These are phyloP conservation scores for Evansstolkia leycettana DNA, from an alignment of 495 filamentous ascomycete genomes.

Conservation along the genomic window DNA sequence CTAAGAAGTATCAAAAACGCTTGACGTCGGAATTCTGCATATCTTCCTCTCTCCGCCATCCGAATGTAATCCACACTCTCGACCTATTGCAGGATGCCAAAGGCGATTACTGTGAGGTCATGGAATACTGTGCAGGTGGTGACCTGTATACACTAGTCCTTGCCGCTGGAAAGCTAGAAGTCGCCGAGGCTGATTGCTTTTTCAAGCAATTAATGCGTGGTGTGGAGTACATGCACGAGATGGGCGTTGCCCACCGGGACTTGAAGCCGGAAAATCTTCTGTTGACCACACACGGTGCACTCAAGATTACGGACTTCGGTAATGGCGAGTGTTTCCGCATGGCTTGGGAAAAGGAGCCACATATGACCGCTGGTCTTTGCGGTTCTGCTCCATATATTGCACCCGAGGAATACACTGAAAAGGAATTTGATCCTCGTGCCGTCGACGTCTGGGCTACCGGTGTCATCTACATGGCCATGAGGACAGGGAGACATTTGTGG, in stretches of 20 bases:
- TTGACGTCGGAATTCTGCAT: conserved; percentile 99
- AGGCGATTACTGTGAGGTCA: conserved; percentile 97
- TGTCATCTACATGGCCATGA: conserved; percentile 99
- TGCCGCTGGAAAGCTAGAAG: conserved; percentile 84
- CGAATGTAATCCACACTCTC: conserved; percentile 96
- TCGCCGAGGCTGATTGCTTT: conserved; percentile 89
- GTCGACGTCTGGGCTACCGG: conserved; percentile 98
- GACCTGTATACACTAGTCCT: conserved; percentile 94
- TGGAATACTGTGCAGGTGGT: conserved; percentile 97
- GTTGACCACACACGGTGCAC: conserved; percentile 79
- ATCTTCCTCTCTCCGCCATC: conserved; percentile 88
- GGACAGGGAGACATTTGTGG: conserved; percentile 92
- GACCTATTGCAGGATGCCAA: conserved; percentile 93
- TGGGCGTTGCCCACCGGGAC: conserved; percentile 97
- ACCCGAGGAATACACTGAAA: conserved; percentile 89
- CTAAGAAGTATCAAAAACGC: conserved; percentile 95
- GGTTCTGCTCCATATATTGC: conserved; percentile 96
- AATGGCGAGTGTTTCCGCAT: conserved; percentile 99
- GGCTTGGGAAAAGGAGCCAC: conserved; percentile 97
- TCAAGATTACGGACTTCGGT: conserved; percentile 98
- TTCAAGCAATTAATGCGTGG: conserved; percentile 99
- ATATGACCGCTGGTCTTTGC: conserved; percentile 95
- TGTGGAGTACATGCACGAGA: conserved; percentile 98
- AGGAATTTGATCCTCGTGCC: conserved; percentile 90
- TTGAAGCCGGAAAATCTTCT: conserved; percentile 96